A percentile compares a stretch with the other conserved stretches of the same genome.
Evolutionary conservation across 768 basidiomycete genomes (phyloP).

Genomic region (Mycena latifolia): DNA sequence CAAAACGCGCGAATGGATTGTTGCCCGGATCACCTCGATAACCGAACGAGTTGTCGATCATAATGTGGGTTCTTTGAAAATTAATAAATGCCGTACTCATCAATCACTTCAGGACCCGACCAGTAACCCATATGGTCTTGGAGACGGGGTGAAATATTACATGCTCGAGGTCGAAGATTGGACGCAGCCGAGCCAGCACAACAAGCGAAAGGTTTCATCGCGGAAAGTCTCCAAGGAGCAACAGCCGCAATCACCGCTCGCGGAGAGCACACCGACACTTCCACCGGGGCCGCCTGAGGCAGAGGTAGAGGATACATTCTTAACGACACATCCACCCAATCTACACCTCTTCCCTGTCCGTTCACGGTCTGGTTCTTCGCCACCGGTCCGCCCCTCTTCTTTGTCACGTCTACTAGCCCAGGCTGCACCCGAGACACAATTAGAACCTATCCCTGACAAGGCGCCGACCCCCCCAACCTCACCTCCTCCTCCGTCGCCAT

Average conservation of each 20-base stretch:
- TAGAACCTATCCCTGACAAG: slow-evolving; percentile 41
- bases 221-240: slow-evolving; percentile 64
- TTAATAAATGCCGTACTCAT: slow-evolving; percentile 11
- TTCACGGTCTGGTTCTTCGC: slow-evolving; percentile 74
- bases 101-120: slow-evolving; percentile 69
- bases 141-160: slow-evolving; percentile 92
- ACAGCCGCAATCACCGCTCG: slow-evolving; percentile 49
- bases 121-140: slow-evolving; percentile 91
- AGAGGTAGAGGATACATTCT: slow-evolving; percentile 82
- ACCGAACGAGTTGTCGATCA: slow-evolving; percentile 87
- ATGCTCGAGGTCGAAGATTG: slow-evolving; percentile 96
- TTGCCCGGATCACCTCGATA: slow-evolving; percentile 91
- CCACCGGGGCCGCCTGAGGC: slow-evolving; percentile 73
- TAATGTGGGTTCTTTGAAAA: slow-evolving; percentile 62
- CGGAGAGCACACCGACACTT: slow-evolving; percentile 51
- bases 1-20: slow-evolving; percentile 94
- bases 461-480: slow-evolving; percentile 52
- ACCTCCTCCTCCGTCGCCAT: slow-evolving; percentile 53
- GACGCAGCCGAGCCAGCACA: slow-evolving; percentile 77
- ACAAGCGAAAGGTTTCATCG: slow-evolving; percentile 68
- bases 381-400: slow-evolving; percentile 80
- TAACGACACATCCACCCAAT: slow-evolving; percentile 72
- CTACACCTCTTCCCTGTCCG: slow-evolving; percentile 76
- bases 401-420: slow-evolving; percentile 85
- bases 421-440: slow-evolving; percentile 61